phyloP scores from a whole-genome alignment of 2,329 filamentous ascomycete species.

The Verticillium klebahnii region DNA sequence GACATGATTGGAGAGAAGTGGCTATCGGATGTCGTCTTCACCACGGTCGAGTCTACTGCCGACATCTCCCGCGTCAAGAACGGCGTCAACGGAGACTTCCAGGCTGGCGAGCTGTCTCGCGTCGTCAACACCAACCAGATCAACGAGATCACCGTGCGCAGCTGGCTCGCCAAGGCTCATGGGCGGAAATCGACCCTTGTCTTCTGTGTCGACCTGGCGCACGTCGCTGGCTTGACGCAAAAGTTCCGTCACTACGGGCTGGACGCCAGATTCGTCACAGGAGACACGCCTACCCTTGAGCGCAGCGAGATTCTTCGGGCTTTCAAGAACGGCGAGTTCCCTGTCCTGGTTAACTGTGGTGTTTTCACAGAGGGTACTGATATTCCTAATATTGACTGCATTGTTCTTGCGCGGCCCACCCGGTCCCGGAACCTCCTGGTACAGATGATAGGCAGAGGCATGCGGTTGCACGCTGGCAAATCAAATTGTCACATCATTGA shows the following conservation, averaged over 20 bases:
- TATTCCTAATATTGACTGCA: constrained; percentile 94
- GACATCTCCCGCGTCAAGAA: constrained; percentile 69
- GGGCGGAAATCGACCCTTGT: constrained; percentile 80
- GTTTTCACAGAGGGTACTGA: constrained; percentile 98
- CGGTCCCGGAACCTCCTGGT: constrained; percentile 88
- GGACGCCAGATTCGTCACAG: constrained; percentile 83
- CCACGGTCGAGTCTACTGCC: constrained; percentile 78
- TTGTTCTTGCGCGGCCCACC: constrained; percentile 82
- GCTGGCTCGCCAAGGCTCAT: constrained; percentile 75
- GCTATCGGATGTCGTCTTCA: constrained; percentile 90
- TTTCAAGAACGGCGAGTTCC: constrained; percentile 73
- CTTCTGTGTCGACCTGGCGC: constrained; percentile 88
- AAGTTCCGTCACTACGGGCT: constrained; percentile 74
- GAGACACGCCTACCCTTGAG: constrained; percentile 66
- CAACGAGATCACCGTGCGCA: constrained; percentile 80
- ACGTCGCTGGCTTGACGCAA: constrained; percentile 70
- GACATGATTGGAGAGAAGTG: constrained; percentile 80
- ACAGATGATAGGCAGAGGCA: constrained; percentile 95
- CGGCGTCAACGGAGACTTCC: constrained; percentile 71
- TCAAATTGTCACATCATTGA: constrained; percentile 91
- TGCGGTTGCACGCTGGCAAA: constrained; percentile 78
- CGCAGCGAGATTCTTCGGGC: constrained; percentile 67
- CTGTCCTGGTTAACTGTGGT: constrained; percentile 88
- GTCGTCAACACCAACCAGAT: constrained; percentile 77
- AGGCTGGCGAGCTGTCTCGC: constrained; percentile 67